phyloP scores from a whole-genome alignment of 2,329 filamentous ascomycete species.

The Ceratocystis albifundus region DNA sequence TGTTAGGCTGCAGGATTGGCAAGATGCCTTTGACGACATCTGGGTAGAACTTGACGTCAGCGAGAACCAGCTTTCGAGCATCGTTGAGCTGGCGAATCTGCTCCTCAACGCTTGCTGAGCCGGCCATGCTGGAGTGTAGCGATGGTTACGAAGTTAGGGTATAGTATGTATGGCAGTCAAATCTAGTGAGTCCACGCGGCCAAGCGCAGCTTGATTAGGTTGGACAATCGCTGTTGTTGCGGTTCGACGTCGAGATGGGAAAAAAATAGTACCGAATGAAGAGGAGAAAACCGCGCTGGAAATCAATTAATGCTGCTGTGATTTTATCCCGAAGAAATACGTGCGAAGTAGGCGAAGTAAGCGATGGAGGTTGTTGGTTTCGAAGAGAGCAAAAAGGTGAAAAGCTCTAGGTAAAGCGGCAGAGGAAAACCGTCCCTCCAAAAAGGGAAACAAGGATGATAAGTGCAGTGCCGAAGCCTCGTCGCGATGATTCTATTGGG shows the following conservation, averaged over 20 bases:
- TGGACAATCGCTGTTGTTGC: neutral
- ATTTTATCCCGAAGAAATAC: neutral
- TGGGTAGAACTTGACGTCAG: conserved; percentile 77
- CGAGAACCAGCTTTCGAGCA: conserved; percentile 78
- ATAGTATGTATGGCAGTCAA: conserved; percentile 2
- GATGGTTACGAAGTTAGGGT: neutral
- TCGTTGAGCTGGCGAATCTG: conserved; percentile 81
- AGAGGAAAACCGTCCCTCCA: neutral
- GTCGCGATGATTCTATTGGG: conserved; percentile 17
- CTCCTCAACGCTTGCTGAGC: conserved; percentile 51
- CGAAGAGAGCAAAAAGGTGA: neutral
- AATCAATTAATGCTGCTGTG: neutral
- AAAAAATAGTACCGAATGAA: neutral
- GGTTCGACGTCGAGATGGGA: neutral
- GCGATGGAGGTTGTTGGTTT: neutral
- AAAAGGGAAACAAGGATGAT: conserved; percentile 10
- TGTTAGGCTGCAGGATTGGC: conserved; percentile 70
- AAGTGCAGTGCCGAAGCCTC: conserved; percentile 9
- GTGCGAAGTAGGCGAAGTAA: neutral
- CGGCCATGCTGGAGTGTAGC: conserved; percentile 38
- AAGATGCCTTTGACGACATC: conserved; percentile 86
- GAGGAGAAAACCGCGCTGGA: conserved; percentile 1
- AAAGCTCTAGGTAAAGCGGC: neutral
- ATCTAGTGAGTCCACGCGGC: too few species aligned
- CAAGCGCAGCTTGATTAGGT: neutral